Evolutionary conservation across 2,329 filamentous ascomycete species (phyloP), one percentile per base, ranked within the genome.

Genomic region (Onygenales sp.): DNA sequence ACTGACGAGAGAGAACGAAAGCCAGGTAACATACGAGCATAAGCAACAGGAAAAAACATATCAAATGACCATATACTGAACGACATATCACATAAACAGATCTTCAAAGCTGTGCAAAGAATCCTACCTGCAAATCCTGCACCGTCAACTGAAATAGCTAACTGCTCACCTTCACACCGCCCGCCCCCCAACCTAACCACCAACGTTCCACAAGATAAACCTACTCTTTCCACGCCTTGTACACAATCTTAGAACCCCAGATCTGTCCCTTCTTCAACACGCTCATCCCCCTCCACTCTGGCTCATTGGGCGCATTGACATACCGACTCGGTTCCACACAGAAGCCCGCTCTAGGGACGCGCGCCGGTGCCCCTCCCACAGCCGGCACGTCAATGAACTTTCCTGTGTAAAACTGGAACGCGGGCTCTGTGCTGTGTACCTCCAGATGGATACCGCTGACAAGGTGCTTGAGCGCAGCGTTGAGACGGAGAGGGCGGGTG

Each of bases 391-490:
- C 75, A 59, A 94, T 90, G 65, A 84, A 85, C 65, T 87, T 85
- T 59, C 92, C 93, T 0, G 90, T 94, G 73, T 97, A 97, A 74
- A 96, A 95, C 70, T 97, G 92, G 77, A 96, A 97, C 0, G 89
- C 88, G 0, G 93, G 93, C 75, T 97, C 92, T 0, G 92, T 97
- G 75, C 88, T 93, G 64, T 83, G 76, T 5, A 95, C 86, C 70
- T 96, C 88, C 49, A 97, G 82, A 67, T 94, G 86, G 60, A 96
- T 78, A 58, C 83, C 82, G 32, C 84, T 86, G 49, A 75, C 76
- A 5, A 89, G 82, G 69, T 96, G 89, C 69, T 80, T 80, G 55
- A 93, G 87, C 27, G 80, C 75, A 45, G 88, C 81, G 45, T 92
- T 81, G 55, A 80, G 82, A 54, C 76, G 78, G 41, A 95, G 75